A percentile compares a stretch with the other conserved stretches of the same genome.
These are phyloP conservation scores for Penicillium pulvis DNA, from an alignment of 495 filamentous ascomycete genomes.

Conservation along the genomic window DNA sequence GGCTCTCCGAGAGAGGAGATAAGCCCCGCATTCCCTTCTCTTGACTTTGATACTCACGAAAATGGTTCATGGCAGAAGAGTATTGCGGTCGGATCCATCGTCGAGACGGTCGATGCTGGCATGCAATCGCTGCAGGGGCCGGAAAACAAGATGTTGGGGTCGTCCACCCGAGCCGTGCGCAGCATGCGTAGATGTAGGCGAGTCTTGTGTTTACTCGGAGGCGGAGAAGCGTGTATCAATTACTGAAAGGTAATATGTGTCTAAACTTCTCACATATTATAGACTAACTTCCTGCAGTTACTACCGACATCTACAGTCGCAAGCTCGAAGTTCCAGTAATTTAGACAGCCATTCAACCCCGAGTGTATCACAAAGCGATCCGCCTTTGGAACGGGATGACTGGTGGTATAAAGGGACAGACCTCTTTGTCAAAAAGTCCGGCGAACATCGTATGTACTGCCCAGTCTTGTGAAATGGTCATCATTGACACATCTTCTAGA, in stretches of 20 bases:
- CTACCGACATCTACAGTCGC: slow-evolving; percentile 34
- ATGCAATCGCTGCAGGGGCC: slow-evolving; percentile 41
- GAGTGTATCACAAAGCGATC: slow-evolving; percentile 11
- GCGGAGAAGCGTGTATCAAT: slow-evolving; percentile 41
- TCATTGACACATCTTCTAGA: slow-evolving; percentile 20
- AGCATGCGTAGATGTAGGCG: slow-evolving; percentile 34
- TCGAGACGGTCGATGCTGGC: slow-evolving; percentile 36
- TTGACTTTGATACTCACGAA: neutral
- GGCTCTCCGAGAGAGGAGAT: no score
- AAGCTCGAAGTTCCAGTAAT: slow-evolving; percentile 21
- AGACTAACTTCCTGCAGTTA: slow-evolving; percentile 25
- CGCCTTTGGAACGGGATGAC: slow-evolving; percentile 36
- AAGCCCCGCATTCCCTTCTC: neutral
- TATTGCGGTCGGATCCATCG: slow-evolving; percentile 24
- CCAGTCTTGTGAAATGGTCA: neutral
- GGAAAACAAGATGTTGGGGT: slow-evolving; percentile 41
- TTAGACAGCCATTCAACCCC: slow-evolving; percentile 10
- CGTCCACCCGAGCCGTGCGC: slow-evolving; percentile 39
- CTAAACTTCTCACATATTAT: neutral
- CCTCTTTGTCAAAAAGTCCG: slow-evolving; percentile 36
- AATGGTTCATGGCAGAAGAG: slow-evolving; percentile 34
- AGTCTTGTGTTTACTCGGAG: slow-evolving; percentile 40
- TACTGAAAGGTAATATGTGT: slow-evolving; percentile 30
- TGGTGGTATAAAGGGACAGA: slow-evolving; percentile 46
- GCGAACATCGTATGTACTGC: slow-evolving; percentile 36